Evolutionary conservation across 2,329 filamentous ascomycete genomes (phyloP).

Genomic region (Paecilomyces variotii): DNA sequence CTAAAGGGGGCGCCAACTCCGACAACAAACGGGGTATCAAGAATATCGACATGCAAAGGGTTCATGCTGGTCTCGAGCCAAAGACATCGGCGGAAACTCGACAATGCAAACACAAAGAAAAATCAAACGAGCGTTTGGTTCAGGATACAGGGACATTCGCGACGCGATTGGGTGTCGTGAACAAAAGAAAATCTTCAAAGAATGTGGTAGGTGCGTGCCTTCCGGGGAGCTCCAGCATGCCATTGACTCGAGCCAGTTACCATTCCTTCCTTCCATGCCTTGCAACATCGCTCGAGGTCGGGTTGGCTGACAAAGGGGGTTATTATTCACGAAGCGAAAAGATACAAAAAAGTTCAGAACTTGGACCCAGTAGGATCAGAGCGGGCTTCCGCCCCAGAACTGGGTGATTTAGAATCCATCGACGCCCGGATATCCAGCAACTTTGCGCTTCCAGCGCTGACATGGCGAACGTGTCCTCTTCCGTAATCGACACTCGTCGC

Average conservation of each 20-base stretch:
- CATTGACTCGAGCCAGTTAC: background rate
- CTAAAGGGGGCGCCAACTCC: background rate
- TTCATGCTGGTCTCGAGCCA: background rate
- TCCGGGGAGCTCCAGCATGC: background rate
- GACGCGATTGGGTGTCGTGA: background rate
- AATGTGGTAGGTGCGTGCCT: background rate
- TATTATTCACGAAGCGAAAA: too few relatives aligned
- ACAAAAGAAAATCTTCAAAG: background rate
- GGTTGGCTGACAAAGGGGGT: conserved; percentile 1
- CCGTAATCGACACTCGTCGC: conserved; percentile 64
- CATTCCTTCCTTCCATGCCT: background rate
- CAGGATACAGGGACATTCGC: background rate
- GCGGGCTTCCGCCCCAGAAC: conserved; percentile 1
- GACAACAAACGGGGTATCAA: background rate
- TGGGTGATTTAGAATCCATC: conserved; percentile 37
- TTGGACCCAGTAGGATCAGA: background rate
- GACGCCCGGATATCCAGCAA: conserved; percentile 59
- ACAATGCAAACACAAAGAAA: background rate
- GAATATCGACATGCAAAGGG: background rate
- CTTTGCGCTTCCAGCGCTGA: conserved; percentile 71
- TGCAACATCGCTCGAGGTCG: conserved; percentile 4
- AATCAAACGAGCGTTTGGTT: background rate
- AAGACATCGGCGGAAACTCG: background rate
- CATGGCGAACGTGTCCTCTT: conserved; percentile 58
- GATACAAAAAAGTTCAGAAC: background rate